Base-by-base conservation (phyloP, 768 basidiomycete species). In the Hypsizygus marmoreus region DNA sequence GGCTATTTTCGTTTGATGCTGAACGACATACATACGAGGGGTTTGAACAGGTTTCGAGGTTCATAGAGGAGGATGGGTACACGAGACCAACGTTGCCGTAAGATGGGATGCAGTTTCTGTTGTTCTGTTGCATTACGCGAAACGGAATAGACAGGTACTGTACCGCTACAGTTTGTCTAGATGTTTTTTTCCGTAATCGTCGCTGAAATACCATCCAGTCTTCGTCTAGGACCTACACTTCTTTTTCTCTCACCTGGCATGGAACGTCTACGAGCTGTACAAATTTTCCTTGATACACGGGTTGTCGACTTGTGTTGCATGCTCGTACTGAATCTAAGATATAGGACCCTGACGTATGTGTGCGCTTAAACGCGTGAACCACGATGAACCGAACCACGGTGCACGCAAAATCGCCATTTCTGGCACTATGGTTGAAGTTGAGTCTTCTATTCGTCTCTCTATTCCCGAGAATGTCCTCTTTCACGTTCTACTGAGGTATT, bases 281-380 rank as follows among this genome's bases (percentile, higher is more conserved):
- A 31, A 50, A 50, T 24, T 40, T 22, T 45, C 49, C 49, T 42
- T 50, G 49, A 22, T 43, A 44, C 33, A 31, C 43, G 49, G 49
- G 22, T 7, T 8, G n/a, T n/a, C n/a, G n/a, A n/a, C n/a, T 12
- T 32, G 14, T 30, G 22, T 6, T 19, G 23, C 4, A 22, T 38
- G 30, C 17, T 11, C 22, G 6, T 25, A 10, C 30, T 38, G 8
- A 25, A 41, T 47, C 39, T 47, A 12, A 41, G 39, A 47, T 47
- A 22, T n/a, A 46, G n/a, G 34, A 47, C 19, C 32, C 34, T 43
- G 40, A 48, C 34, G 40, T 35, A 22, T 44, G 20, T 35, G 39
- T 31, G 44, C n/a, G n/a, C n/a, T n/a, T n/a, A n/a, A n/a, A n/a
- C n/a, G n/a, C n/a, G n/a, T n/a, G n/a, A n/a, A n/a, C 16, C 49